Evolutionary conservation across 2,329 filamentous ascomycete genomes (phyloP), one percentile per base, ranked within the genome.

Genomic region (Rutstroemia sp.): DNA sequence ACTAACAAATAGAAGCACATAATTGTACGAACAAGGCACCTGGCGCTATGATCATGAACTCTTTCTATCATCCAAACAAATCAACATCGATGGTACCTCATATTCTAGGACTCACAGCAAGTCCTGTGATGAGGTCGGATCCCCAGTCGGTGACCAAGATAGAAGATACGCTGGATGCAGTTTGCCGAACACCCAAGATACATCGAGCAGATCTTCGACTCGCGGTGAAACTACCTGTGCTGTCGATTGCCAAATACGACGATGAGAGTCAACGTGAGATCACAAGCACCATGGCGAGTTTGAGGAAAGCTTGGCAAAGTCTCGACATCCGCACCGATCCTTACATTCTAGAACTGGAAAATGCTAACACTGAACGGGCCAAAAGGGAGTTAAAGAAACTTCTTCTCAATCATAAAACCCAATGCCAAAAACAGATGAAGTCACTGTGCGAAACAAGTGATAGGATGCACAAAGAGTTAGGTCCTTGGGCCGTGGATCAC

Each of bases 401-500:
- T 0, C 55, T 79, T 3, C 57, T 68, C n/a, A 76, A 71, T 44
- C 64, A 72, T 7, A 73, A 78, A 17, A 85, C 82, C 0, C 78
- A 74, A 60, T 73, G 74, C 30, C 77, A 76, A 38, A 73, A 73
- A 23, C 80, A 88, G 60, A 70, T 91, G 61, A 77, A 73, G 54
- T 72, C 72, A 0, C 76, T 91, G 7, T 72, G 73, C 45, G 72
- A 73, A 2, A 80, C 78, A 34, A 75, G 78, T 12, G 48, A 60
- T 1, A 75, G 76, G 14, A 75, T 73, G 21, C 62, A 68, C 3
- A 27, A 17, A 4, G 78, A 87, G 47, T 75, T 91, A 4, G 88
- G 88, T 0, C 61, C 74, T 1, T 92, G 86, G 85, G 86, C 86
- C 1, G 78, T 79, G 0, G 84, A 91, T 49, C 79, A 78, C 50